Conservation (phyloP, 768 basidiomycete species). For the Termitomyces sp. region DNA sequence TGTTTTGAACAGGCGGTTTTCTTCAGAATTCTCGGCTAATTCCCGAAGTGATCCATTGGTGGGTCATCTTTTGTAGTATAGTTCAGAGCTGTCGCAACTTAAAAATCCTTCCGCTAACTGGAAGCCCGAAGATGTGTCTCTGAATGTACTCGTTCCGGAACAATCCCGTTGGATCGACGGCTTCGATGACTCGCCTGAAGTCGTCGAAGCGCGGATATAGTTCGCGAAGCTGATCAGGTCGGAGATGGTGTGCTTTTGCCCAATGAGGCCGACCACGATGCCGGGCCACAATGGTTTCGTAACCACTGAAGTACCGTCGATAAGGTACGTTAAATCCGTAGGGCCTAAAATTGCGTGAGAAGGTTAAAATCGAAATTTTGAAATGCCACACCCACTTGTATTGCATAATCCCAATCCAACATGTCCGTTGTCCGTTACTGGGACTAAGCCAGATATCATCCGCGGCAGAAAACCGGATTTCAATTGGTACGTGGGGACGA, state of each 20-base stretch:
- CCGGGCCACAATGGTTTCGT: conserved; percentile 63
- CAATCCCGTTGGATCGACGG: conserved; percentile 69
- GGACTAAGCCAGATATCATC: conserved; percentile 97
- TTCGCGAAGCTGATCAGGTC: conserved; percentile 53
- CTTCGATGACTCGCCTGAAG: conserved; percentile 60
- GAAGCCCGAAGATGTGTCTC: conserved; percentile 76
- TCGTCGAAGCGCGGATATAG: conserved; percentile 82
- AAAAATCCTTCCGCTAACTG: conserved; percentile 35
- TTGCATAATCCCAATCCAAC: conserved; percentile 97
- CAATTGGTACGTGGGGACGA: conserved; percentile 88
- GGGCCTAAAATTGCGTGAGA: conserved; percentile 45
- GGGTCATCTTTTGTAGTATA: background rate
- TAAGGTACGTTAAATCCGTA: conserved; percentile 84
- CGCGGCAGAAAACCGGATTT: conserved; percentile 80
- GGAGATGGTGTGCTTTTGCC: conserved; percentile 86
- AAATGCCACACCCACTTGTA: conserved; percentile 67
- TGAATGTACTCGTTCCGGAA: conserved; percentile 89
- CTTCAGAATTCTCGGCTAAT: too few relatives aligned
- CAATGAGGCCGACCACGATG: conserved; percentile 90
- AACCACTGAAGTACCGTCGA: conserved; percentile 67
- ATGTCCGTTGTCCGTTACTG: conserved; percentile 68
- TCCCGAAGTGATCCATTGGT: background rate
- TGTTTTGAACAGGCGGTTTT: too few relatives aligned
- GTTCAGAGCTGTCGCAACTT: conserved; percentile 25
- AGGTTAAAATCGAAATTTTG: conserved; percentile 1